These are phyloP conservation scores for Cercospora sp. DNA, from an alignment of 2,329 filamentous ascomycete species.

Conservation along the genomic window DNA sequence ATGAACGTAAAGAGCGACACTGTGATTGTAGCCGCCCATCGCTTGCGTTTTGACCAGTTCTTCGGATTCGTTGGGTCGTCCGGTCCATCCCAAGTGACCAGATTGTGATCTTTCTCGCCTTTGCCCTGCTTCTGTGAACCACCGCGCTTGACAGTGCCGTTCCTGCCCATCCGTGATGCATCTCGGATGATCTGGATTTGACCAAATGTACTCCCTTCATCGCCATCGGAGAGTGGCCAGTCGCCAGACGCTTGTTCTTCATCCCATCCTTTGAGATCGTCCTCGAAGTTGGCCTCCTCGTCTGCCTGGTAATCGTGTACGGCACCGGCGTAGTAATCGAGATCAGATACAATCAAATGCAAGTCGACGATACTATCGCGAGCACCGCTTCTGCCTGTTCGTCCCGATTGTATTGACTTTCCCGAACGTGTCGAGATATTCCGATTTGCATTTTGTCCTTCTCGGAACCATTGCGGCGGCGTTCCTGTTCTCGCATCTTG, in stretches of 20 bases:
- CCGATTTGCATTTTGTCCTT: constrained; percentile 33
- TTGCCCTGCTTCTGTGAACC: constrained; percentile 34
- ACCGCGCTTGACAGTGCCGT: constrained; percentile 33
- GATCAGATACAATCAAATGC: constrained; percentile 39
- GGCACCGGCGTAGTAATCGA: constrained; percentile 41
- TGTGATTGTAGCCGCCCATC: constrained; percentile 49
- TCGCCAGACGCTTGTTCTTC: constrained; percentile 30
- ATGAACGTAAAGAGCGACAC: constrained; percentile 46
- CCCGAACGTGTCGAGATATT: constrained; percentile 18
- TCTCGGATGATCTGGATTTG: constrained; percentile 37
- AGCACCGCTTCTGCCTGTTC: constrained; percentile 32
- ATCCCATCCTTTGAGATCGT: constrained; percentile 34
- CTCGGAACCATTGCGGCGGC: constrained; percentile 37
- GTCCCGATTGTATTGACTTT: constrained; percentile 27
- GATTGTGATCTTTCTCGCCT: constrained; percentile 37
- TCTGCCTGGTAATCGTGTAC: constrained; percentile 40
- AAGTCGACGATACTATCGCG: constrained; percentile 39
- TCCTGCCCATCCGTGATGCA: constrained; percentile 29
- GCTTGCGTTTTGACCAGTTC: constrained; percentile 47
- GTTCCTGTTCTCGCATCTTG: constrained; percentile 25
- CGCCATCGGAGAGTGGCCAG: constrained; percentile 28
- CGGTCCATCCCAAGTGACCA: constrained; percentile 49
- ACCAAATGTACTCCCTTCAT: constrained; percentile 33
- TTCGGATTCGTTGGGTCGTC: constrained; percentile 51
- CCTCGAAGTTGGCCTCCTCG: constrained; percentile 33